Percentiles rank a stretch among this genome's conserved stretches.
Evolutionary conservation across 2,329 filamentous ascomycete species (phyloP).

Genomic region (Aaosphaeria pasadenensis): DNA sequence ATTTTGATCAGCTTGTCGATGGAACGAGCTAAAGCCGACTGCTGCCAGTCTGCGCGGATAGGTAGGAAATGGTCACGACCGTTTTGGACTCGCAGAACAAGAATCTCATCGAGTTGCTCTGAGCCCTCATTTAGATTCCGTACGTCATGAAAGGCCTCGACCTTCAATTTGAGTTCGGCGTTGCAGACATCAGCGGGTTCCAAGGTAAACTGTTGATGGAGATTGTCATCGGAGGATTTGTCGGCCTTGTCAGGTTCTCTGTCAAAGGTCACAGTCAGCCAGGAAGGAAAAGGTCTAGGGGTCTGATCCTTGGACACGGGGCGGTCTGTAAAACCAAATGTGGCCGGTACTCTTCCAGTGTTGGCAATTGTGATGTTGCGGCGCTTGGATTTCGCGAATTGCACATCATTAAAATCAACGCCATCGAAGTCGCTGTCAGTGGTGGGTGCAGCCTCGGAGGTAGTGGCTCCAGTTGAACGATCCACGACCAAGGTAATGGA

Average conservation of each 20-base stretch:
- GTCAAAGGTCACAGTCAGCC: slow-evolving; percentile 69
- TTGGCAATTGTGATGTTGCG: slow-evolving; percentile 83
- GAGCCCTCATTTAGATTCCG: slow-evolving; percentile 69
- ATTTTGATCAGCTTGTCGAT: slow-evolving; percentile 86
- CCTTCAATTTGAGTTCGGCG: slow-evolving; percentile 64
- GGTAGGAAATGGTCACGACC: slow-evolving; percentile 92
- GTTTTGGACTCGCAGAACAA: slow-evolving; percentile 78
- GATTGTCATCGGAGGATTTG: slow-evolving; percentile 22
- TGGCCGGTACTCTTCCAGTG: slow-evolving; percentile 78
- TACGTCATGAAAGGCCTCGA: slow-evolving; percentile 63
- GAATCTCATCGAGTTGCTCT: slow-evolving; percentile 72
- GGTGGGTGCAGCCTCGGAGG: slow-evolving; percentile 17
- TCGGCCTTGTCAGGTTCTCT: slow-evolving; percentile 43
- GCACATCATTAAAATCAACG: slow-evolving; percentile 75
- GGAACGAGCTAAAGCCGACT: slow-evolving; percentile 78
- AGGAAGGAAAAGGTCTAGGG: slow-evolving; percentile 52
- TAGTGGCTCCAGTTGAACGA: slow-evolving; percentile 27
- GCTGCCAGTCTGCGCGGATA: slow-evolving; percentile 72
- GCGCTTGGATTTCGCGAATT: slow-evolving; percentile 64
- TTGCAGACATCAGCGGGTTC: slow-evolving; percentile 81
- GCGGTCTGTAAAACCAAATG: slow-evolving; percentile 74
- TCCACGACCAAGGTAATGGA: slow-evolving; percentile 82
- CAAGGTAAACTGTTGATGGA: slow-evolving; percentile 59
- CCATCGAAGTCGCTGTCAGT: slow-evolving; percentile 48
- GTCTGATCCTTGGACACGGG: slow-evolving; percentile 50